Evolutionary conservation across 257 asterid species (phyloP).

Genomic region (Verbascum thapsus): DNA sequence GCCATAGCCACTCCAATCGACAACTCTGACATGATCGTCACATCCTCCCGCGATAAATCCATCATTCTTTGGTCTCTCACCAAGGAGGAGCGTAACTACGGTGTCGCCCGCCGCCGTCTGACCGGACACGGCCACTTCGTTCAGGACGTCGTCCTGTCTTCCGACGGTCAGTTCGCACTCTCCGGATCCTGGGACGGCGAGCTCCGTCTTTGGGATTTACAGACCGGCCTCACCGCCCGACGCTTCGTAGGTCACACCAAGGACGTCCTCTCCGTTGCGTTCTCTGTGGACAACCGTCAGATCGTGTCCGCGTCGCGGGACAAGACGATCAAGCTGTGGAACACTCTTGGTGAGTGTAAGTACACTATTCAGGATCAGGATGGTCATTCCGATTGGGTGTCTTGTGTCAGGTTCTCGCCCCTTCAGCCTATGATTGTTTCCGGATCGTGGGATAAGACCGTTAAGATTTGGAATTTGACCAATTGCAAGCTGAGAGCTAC

Average conservation of each 20-base stretch:
- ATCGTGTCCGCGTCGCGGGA: constrained; percentile 86
- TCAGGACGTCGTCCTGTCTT: constrained; percentile 90
- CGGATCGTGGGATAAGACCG: constrained; percentile 84
- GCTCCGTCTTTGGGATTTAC: constrained; percentile 89
- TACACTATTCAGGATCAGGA: constrained; percentile 81
- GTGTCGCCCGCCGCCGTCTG: constrained; percentile 80
- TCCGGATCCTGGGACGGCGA: constrained; percentile 97
- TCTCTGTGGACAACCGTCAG: constrained; percentile 91
- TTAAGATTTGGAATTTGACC: constrained; percentile 77
- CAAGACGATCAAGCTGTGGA: constrained; percentile 83
- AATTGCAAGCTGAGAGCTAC: constrained; percentile 78
- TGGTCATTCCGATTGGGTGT: constrained; percentile 82
- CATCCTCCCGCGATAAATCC: constrained; percentile 90
- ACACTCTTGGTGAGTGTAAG: constrained; percentile 64
- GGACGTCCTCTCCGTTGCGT: constrained; percentile 86
- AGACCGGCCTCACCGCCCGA: constrained; percentile 77
- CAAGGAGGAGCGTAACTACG: constrained; percentile 65
- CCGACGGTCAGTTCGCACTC: constrained; percentile 92
- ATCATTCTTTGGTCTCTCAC: constrained; percentile 73
- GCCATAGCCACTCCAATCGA: constrained; percentile 91
- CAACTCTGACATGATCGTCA: constrained; percentile 84
- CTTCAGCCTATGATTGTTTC: constrained; percentile 77
- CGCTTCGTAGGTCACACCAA: constrained; percentile 92
- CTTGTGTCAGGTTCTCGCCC: constrained; percentile 85
- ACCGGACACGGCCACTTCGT: constrained; percentile 88